Evolutionary conservation across 2,329 filamentous ascomycete genomes (phyloP).

Genomic region (Alternaria ventricosa): DNA sequence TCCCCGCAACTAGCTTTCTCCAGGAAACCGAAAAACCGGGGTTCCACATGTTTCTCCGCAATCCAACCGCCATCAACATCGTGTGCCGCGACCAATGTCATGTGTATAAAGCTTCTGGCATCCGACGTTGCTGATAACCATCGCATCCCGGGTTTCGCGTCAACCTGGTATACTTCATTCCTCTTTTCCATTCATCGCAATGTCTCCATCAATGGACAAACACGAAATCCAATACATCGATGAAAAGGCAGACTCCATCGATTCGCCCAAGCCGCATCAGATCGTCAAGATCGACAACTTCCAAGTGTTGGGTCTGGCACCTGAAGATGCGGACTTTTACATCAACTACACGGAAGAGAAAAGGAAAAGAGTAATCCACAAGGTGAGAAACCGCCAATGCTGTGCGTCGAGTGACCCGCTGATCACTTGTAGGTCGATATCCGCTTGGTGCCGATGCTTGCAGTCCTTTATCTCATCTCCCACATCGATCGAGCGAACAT

Average conservation of each 20-base stretch:
- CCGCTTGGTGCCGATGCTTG: slow-evolving; percentile 47
- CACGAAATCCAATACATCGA: slow-evolving; percentile 30
- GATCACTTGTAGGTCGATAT: slow-evolving; percentile 23
- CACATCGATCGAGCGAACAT: slow-evolving; percentile 69
- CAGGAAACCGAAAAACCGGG: slow-evolving; percentile 4
- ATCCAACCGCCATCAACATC: neutral
- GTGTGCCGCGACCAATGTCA: neutral
- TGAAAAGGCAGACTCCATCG: slow-evolving; percentile 26
- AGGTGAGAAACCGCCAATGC: slow-evolving; percentile 6
- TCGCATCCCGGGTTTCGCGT: neutral
- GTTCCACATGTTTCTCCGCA: slow-evolving; percentile 1
- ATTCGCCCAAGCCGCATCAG: slow-evolving; percentile 24
- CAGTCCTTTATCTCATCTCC: slow-evolving; percentile 52
- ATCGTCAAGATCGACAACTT: slow-evolving; percentile 36
- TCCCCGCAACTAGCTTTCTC: slow-evolving; percentile 8
- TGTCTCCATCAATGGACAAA: slow-evolving; percentile 27
- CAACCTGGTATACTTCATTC: neutral
- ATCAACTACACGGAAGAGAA: slow-evolving; percentile 48
- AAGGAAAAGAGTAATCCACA: slow-evolving; percentile 53
- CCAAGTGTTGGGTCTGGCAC: slow-evolving; percentile 31
- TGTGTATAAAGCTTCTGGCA: slow-evolving; percentile 3
- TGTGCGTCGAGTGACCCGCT: neutral
- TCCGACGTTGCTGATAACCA: neutral
- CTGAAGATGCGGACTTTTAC: slow-evolving; percentile 33
- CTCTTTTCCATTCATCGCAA: slow-evolving; percentile 3